phyloP scores from a whole-genome alignment of 805 yeast species.

The Barnettozyma botsteinii region DNA sequence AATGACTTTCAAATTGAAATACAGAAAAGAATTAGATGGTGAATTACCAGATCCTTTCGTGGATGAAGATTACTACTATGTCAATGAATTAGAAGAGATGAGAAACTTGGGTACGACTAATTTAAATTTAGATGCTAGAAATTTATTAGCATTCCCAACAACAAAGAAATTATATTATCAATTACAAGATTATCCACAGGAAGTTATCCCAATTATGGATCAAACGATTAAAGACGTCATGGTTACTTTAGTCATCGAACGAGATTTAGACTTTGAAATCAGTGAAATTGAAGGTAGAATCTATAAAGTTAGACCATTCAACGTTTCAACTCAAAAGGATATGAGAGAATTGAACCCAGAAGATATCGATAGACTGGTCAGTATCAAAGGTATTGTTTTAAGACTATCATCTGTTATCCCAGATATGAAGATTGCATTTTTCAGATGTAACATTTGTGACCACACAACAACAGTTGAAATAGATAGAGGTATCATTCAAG shows the following conservation, averaged over 20 bases:
- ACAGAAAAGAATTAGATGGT: constrained; percentile 48
- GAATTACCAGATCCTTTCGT: constrained; percentile 37
- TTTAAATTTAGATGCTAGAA: constrained; percentile 77
- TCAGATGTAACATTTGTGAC: constrained; percentile 91
- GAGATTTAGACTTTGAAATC: constrained; percentile 42
- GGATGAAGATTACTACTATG: constrained; percentile 72
- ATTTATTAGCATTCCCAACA: constrained; percentile 67
- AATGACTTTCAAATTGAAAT: constrained; percentile 74
- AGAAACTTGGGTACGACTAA: constrained; percentile 73
- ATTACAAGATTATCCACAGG: constrained; percentile 89
- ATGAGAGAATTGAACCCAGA: constrained; percentile 92
- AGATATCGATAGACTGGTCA: constrained; percentile 89
- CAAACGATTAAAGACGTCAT: constrained; percentile 88
- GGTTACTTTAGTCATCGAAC: constrained; percentile 63
- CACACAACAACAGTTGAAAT: constrained; percentile 89
- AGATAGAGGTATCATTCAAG: constrained; percentile 90
- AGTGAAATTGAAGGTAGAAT: constrained; percentile 72
- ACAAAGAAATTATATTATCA: constrained; percentile 81
- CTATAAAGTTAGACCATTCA: constrained; percentile 86
- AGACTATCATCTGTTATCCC: constrained; percentile 91
- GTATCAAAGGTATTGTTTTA: constrained; percentile 84
- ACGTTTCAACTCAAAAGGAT: constrained; percentile 66
- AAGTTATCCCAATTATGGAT: constrained; percentile 96
- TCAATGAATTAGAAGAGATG: constrained; percentile 68
- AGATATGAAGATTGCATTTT: constrained; percentile 96